Base-by-base conservation (phyloP, 2,329 filamentous ascomycete species). In the Bretziella fagacearum region DNA sequence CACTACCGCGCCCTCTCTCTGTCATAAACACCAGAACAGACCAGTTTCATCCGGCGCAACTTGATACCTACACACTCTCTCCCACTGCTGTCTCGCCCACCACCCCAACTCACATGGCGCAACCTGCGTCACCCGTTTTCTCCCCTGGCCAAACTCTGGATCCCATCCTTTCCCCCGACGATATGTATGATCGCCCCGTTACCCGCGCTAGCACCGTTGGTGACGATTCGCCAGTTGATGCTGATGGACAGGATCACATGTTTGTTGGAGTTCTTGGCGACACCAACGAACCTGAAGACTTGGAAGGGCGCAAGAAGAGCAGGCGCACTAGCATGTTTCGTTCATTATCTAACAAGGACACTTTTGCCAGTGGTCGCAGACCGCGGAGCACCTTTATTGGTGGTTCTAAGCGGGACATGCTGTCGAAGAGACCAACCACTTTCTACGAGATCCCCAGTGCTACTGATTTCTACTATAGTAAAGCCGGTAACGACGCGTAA, bases 251-350 rank as follows among this genome's bases (percentile, higher is more conserved):
- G 25, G 44, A 50, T 22, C 46, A 37, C 4, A 50, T 50, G 48
- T 50, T 47, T 30, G 48, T 33, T 13, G 48, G 48, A 26, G 48
- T 50, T 15, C 29, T 50, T 8, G 48, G 48, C 18, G 48, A 50
- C 30, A 40, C 27, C 13, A 20, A 47, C 11, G 11, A 18, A 4
- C 36, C 39, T 15, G 48, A 50, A 3, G 42, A 49, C 11, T 3
- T 18, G n/a, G n/a, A n/a, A n/a, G n/a, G n/a, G n/a, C n/a, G n/a
- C 17, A 50, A 47, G n/a, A 50, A 50, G 26, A 47, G 45, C 8
- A 42, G 40, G 25, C 29, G 44, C 5, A 39, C 40, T 36, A 50
- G 48, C 22, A n/a, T 50, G 23, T 50, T 50, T 20, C 44, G 48
- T 4, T 44, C 48, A 6, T 17, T 47, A 18, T 50, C 48, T n/a